phyloP scores from a whole-genome alignment of 495 filamentous ascomycete genomes.

The Bacidia gigantensis region DNA sequence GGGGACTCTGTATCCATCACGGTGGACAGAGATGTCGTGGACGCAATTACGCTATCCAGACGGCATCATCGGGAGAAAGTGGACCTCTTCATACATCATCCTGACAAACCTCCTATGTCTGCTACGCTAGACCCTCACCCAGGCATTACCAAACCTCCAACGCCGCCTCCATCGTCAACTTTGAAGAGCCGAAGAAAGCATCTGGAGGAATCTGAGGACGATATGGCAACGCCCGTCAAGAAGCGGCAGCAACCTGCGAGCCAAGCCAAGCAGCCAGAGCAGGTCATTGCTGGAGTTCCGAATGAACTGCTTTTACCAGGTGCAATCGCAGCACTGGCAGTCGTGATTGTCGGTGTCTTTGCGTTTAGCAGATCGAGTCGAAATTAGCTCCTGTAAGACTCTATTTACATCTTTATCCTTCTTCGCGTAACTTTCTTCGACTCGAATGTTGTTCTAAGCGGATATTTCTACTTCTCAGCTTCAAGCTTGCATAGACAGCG shows the following conservation, averaged over 20 bases:
- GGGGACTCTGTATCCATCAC: slow-evolving; percentile 97
- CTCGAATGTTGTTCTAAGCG: too few species aligned
- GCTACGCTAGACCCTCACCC: slow-evolving; percentile 56
- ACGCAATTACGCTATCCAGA: slow-evolving; percentile 75
- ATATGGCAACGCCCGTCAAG: slow-evolving; percentile 39
- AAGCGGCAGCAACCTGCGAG: slow-evolving; percentile 23
- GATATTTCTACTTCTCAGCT: too few species aligned
- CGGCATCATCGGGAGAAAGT: slow-evolving; percentile 76
- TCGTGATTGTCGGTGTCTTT: slow-evolving; percentile 89
- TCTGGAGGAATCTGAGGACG: slow-evolving; percentile 42
- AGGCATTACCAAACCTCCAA: slow-evolving; percentile 37
- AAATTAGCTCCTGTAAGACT: slow-evolving; percentile 27
- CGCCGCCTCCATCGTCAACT: slow-evolving; percentile 38
- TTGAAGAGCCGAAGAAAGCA: slow-evolving; percentile 44
- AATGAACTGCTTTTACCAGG: slow-evolving; percentile 91
- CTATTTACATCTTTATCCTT: not conserved
- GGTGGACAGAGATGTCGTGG: slow-evolving; percentile 81
- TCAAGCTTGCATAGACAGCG: too few species aligned
- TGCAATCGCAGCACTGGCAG: slow-evolving; percentile 85
- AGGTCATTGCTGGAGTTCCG: slow-evolving; percentile 78
- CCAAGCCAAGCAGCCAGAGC: slow-evolving; percentile 42
- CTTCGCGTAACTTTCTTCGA: too few species aligned
- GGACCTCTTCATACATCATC: slow-evolving; percentile 93
- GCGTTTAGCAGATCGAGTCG: slow-evolving; percentile 65
- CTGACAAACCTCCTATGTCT: slow-evolving; percentile 62